phyloP scores from a whole-genome alignment of 2,329 filamentous ascomycete genomes.

The Hirsutella minnesotensis region DNA sequence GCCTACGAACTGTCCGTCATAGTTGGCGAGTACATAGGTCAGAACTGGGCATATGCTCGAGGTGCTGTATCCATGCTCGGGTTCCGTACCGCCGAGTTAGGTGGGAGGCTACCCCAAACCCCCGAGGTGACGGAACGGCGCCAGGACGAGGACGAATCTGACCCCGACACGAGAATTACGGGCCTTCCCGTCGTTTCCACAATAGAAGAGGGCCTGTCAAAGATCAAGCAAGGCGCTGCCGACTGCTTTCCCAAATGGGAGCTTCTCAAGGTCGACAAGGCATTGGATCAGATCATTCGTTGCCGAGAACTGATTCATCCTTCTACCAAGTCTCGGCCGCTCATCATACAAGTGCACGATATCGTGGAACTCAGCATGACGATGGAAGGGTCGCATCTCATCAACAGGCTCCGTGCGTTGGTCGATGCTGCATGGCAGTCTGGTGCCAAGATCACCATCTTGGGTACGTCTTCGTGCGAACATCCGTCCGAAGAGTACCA shows the following conservation, averaged over 20 bases:
- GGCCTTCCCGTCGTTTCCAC: constrained; percentile 15
- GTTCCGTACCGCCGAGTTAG: constrained; percentile 42
- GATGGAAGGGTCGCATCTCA: constrained; percentile 54
- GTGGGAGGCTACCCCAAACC: constrained; percentile 38
- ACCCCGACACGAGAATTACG: constrained; percentile 7
- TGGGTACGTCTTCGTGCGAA: constrained; percentile 62
- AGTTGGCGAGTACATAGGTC: constrained; percentile 57
- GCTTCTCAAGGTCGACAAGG: constrained; percentile 46
- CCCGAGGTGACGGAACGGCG: constrained; percentile 22
- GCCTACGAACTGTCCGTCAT: constrained; percentile 60
- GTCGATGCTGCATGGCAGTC: constrained; percentile 61
- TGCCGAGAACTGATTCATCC: constrained; percentile 27
- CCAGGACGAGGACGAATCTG: constrained; percentile 20
- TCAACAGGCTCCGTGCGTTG: constrained; percentile 57
- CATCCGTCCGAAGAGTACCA: constrained; percentile 32
- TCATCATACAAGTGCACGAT: constrained; percentile 72
- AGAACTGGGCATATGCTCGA: constrained; percentile 36
- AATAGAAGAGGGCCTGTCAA: constrained; percentile 32
- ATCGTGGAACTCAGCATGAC: constrained; percentile 66
- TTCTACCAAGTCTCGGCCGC: constrained; percentile 25
- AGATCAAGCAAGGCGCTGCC: constrained; percentile 24
- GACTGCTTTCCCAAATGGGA: constrained; percentile 40
- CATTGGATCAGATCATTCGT: constrained; percentile 44
- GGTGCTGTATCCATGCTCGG: constrained; percentile 42
- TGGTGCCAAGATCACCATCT: constrained; percentile 60